Percentiles rank a stretch among this genome's conserved stretches.
Evolutionary conservation across 768 basidiomycete genomes (phyloP).

Genomic region (Omphalotus guepiniiformis): DNA sequence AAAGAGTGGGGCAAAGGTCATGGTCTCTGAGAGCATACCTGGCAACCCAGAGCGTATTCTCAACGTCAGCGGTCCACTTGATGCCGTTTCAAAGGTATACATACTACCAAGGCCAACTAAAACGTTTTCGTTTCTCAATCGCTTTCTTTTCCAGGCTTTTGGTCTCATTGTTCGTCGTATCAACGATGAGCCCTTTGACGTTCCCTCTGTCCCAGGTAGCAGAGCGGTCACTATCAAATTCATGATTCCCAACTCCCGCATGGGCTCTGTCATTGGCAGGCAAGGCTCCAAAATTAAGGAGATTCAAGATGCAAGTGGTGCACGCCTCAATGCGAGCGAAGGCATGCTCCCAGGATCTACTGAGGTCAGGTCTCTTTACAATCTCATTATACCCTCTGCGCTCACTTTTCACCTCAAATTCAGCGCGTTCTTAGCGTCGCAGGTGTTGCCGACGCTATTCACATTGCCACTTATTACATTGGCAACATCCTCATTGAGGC

Average conservation of each 20-base stretch:
- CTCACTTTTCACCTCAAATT: conserved; percentile 14
- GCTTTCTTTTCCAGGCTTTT: conserved; percentile 67
- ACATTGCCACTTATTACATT: conserved; percentile 99
- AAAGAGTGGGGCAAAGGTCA: conserved; percentile 93
- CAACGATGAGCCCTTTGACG: conserved; percentile 98
- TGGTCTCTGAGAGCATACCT: conserved; percentile 97
- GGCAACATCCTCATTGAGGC: conserved; percentile 96
- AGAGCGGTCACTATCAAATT: conserved; percentile 99
- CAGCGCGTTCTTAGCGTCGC: conserved; percentile 97
- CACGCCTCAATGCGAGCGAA: conserved; percentile 93
- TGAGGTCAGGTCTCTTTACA: conserved; percentile 79
- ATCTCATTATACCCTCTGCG: conserved; percentile 7
- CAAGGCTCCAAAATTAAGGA: conserved; percentile 98
- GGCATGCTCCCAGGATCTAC: conserved; percentile 99
- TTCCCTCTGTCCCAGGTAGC: conserved; percentile 95
- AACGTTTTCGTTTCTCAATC: too few relatives aligned
- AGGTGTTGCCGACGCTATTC: conserved; percentile 97
- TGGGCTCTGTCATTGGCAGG: conserved; percentile 99
- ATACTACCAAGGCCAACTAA: too few relatives aligned
- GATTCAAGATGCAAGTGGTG: conserved; percentile 98
- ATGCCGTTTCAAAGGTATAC: conserved; percentile 99
- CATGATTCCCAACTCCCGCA: conserved; percentile 98
- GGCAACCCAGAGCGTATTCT: conserved; percentile 99
- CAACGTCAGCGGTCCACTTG: conserved; percentile 92
- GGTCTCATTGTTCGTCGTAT: conserved; percentile 98